Evolutionary conservation across 305 asterid species (phyloP).

Genomic region (Fraxinus velutina): DNA sequence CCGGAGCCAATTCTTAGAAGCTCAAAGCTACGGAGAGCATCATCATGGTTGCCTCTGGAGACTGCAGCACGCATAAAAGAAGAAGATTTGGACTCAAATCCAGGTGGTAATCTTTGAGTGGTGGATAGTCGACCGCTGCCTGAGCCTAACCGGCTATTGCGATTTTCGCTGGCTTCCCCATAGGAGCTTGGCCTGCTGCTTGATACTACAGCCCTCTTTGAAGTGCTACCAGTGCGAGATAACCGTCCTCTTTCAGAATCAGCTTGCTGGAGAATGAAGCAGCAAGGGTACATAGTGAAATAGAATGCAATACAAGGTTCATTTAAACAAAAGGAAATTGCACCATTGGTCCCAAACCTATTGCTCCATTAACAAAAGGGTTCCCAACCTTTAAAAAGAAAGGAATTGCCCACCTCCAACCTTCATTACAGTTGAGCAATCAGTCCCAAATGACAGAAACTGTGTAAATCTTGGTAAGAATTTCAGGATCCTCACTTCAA

Average conservation of each 20-base stretch:
- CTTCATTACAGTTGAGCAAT: neutral
- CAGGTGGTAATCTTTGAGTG: constrained; percentile 52
- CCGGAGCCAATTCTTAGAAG: constrained; percentile 58
- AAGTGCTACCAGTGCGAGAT: constrained; percentile 54
- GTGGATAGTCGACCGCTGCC: constrained; percentile 49
- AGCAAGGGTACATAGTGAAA: neutral
- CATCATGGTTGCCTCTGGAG: constrained; percentile 58
- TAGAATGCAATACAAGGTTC: neutral
- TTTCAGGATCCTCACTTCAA: neutral
- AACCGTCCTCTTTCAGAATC: constrained; percentile 58
- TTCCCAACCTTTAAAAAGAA: neutral
- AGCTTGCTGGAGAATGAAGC: constrained; percentile 39
- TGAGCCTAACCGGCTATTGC: constrained; percentile 44
- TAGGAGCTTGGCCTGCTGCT: constrained; percentile 69
- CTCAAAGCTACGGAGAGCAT: constrained; percentile 73
- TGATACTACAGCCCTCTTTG: constrained; percentile 58
- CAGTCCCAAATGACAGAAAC: neutral
- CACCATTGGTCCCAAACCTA: neutral
- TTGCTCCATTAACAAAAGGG: neutral
- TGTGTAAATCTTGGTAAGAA: neutral
- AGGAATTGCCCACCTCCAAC: neutral
- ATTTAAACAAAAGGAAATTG: neutral
- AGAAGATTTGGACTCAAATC: constrained; percentile 61
- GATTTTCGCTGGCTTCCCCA: constrained; percentile 65
- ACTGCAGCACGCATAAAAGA: constrained; percentile 50